Evolutionary conservation across 78 protist species (phyloP).

Genomic region (Corallochytrium limacisporum): DNA sequence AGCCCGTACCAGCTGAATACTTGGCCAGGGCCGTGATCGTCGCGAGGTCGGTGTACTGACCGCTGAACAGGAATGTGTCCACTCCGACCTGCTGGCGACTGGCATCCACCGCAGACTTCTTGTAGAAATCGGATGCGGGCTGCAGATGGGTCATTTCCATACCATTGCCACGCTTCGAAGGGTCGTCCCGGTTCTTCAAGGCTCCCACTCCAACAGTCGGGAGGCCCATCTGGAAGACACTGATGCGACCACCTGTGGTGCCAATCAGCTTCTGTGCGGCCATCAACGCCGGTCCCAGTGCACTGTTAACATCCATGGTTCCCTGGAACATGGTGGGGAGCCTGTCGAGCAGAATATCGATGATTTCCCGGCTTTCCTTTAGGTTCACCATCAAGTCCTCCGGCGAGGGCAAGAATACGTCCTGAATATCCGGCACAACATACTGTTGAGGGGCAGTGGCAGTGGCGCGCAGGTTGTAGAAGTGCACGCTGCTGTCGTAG

Average conservation of each 20-base stretch:
- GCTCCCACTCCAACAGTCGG: constrained; percentile 6
- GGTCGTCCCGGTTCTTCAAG: background rate
- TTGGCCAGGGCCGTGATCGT: background rate
- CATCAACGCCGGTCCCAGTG: constrained; percentile 1
- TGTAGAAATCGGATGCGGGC: background rate
- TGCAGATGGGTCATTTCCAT: background rate
- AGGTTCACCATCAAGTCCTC: background rate
- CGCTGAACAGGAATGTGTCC: background rate
- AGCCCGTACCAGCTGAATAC: background rate
- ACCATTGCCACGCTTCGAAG: background rate
- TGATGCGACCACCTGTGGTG: background rate
- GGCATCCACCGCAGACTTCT: background rate
- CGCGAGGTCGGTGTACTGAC: background rate
- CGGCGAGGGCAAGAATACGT: background rate
- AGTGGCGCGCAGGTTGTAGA: background rate
- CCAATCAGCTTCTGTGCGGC: constrained; percentile 1
- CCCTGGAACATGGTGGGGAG: background rate
- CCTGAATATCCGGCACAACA: background rate
- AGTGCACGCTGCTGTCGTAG: constrained; percentile 9
- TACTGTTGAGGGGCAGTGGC: background rate
- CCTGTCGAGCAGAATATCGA: background rate
- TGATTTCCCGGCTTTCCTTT: constrained; percentile 1
- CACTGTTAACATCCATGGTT: background rate
- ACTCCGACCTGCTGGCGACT: constrained; percentile 9
- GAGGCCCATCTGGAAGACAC: background rate